Evolutionary conservation across 345 rosid genomes (phyloP).

Genomic region (Rubroshorea leprosula): DNA sequence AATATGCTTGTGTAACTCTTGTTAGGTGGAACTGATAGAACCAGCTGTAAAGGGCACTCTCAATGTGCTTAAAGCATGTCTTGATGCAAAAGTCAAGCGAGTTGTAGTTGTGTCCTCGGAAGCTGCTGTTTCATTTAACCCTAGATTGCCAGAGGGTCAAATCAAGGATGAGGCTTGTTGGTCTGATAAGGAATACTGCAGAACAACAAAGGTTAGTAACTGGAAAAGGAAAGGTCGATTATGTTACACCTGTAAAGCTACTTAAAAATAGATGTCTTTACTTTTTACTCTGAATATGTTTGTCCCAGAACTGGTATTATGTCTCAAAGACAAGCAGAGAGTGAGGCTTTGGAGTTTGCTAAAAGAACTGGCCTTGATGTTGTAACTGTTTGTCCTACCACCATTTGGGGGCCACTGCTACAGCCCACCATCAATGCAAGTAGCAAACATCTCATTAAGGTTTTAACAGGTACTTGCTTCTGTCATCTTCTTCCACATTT

Average conservation of each 20-base stretch:
- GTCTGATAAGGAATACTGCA: slow-evolving; percentile 50
- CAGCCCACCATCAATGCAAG: slow-evolving; percentile 55
- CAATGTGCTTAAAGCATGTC: slow-evolving; percentile 53
- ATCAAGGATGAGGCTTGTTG: slow-evolving; percentile 49
- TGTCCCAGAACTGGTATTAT: slow-evolving; percentile 38
- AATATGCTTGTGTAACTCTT: no score
- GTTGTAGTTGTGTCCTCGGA: slow-evolving; percentile 54
- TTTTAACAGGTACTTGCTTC: slow-evolving; percentile 45
- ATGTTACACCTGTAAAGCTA: not conserved
- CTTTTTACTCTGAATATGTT: not conserved
- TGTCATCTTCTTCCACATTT: not conserved
- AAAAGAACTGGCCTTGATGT: slow-evolving; percentile 35
- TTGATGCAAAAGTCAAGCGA: slow-evolving; percentile 45
- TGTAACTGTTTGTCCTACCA: slow-evolving; percentile 48
- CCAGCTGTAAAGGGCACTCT: slow-evolving; percentile 57
- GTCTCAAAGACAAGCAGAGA: slow-evolving; percentile 69
- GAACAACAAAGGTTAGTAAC: slow-evolving; percentile 51
- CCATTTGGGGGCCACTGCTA: slow-evolving; percentile 52
- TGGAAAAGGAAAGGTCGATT: not conserved
- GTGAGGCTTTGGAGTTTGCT: slow-evolving; percentile 51
- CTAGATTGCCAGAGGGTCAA: slow-evolving; percentile 41
- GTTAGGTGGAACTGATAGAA: slow-evolving; percentile 41
- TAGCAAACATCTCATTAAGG: slow-evolving; percentile 35
- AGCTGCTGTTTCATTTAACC: slow-evolving; percentile 42
- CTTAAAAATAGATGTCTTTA: not conserved